Percentiles rank a stretch among this genome's conserved stretches.
These are phyloP conservation scores for Alternaria atra DNA, from an alignment of 2,329 filamentous ascomycete species.

Conservation along the genomic window DNA sequence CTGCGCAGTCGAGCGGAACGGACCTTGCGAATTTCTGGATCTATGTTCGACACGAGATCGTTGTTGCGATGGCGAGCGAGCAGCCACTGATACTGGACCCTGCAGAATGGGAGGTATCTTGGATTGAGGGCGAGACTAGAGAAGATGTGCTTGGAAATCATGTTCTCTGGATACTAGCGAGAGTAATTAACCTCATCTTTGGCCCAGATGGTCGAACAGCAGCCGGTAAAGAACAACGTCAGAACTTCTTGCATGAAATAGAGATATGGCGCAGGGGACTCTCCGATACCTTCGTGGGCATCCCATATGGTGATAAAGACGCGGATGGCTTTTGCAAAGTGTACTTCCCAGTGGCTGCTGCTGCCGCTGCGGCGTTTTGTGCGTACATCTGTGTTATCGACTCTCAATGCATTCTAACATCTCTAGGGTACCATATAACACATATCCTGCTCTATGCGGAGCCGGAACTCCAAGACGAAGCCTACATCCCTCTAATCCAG, in stretches of 20 bases:
- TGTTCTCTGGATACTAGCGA: constrained; percentile 46
- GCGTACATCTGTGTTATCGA: neutral
- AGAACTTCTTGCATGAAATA: constrained; percentile 37
- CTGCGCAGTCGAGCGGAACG: constrained; percentile 38
- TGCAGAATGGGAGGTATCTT: constrained; percentile 43
- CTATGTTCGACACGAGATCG: constrained; percentile 46
- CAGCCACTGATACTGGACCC: constrained; percentile 40
- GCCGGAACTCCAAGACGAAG: constrained; percentile 36
- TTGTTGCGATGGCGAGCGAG: constrained; percentile 42
- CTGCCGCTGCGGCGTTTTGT: constrained; percentile 42
- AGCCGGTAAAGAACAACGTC: constrained; percentile 25
- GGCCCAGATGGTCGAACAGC: constrained; percentile 28
- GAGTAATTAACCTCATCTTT: constrained; percentile 41
- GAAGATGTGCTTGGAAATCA: constrained; percentile 48
- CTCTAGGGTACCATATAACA: constrained; percentile 39
- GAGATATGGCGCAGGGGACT: constrained; percentile 40
- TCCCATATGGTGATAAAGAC: constrained; percentile 42
- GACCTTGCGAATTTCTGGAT: constrained; percentile 50
- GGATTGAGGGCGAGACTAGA: constrained; percentile 36
- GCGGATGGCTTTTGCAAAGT: constrained; percentile 44
- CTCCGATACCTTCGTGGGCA: constrained; percentile 42
- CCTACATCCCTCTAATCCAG: constrained; percentile 39
- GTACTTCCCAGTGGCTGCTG: constrained; percentile 44
- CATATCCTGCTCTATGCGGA: constrained; percentile 47
- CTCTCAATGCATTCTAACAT: neutral